Evolutionary conservation across 2,329 filamentous ascomycete genomes (phyloP).

Genomic region (Xylogone sp.): DNA sequence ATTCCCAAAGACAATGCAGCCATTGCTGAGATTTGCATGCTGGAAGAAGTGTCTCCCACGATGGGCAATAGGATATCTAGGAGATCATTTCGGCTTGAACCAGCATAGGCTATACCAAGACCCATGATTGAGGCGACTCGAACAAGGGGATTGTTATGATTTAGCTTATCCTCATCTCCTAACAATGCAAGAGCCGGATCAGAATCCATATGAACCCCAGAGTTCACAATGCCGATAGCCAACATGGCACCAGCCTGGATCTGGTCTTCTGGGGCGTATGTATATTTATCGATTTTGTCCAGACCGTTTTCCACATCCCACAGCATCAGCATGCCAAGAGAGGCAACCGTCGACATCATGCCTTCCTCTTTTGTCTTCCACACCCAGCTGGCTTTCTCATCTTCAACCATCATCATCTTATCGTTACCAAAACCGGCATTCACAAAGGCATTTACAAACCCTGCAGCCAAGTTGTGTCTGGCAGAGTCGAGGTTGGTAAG

Average conservation of each 20-base stretch:
- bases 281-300: conserved; percentile 93
- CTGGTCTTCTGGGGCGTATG: conserved; percentile 75
- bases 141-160: conserved; percentile 73
- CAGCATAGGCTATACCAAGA: conserved; percentile 89
- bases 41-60: conserved; percentile 75
- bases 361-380: conserved; percentile 99
- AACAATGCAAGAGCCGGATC: conserved; percentile 88
- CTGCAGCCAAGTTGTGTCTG: conserved; percentile 90
- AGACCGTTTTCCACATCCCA: conserved; percentile 93
- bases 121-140: conserved; percentile 91
- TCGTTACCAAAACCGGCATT: conserved; percentile 95
- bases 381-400: conserved; percentile 89
- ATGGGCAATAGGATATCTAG: conserved; percentile 82
- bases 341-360: conserved; percentile 95
- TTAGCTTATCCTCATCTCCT: conserved; percentile 73
- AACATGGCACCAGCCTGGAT: conserved; percentile 91
- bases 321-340: conserved; percentile 82
- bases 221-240: conserved; percentile 93
- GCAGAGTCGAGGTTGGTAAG: conserved; percentile 95
- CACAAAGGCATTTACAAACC: conserved; percentile 94
- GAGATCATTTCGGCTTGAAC: conserved; percentile 88
- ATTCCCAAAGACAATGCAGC: conserved; percentile 87
- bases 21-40: conserved; percentile 97
- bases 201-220: conserved; percentile 81
- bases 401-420: conserved; percentile 94